Base-by-base conservation (phyloP, 352 stramenopile genomes). In the Thraustotheca clavata region DNA sequence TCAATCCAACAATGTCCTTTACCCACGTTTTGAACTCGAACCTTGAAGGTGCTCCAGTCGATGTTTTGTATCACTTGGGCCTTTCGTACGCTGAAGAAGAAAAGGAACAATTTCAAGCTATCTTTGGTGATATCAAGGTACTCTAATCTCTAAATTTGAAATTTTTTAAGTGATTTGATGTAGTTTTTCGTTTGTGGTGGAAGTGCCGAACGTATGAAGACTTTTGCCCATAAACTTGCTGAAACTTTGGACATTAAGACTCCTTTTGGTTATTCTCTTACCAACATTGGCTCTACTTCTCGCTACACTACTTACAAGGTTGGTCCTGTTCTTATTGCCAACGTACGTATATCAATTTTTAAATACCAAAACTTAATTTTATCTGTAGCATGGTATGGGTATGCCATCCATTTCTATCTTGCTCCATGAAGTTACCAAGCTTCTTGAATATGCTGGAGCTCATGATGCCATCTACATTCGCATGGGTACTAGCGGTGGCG, bases 271-370 rank as follows among this genome's bases (percentile, higher is more conserved):
- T 89, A 89, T 61, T 36, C 69, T 49, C 69, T 89, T 24, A 47
- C 71, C 55, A 76, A 79, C 11, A 87, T 90, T 27, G 79, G 83
- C 43, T 83, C 71, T 39, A 92, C 81, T 26, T 69, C 79, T 20
- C 82, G 83, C 49, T 93, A 91, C 70, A 76, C 76, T 54, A 57
- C 89, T 24, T 93, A 78, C 78, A 93, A 93, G 71, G 83, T 91
- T 33, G 83, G 81, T 7, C 77, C 80, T 2, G 80, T 91, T 68
- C 73, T 93, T 18, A 73, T 90, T 40, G 80, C 77, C 49, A 91
- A 87, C 70, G 49, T 59, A 43, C 49, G 24, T 59, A 2, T 59
- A 2, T 46, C 16, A 18, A 18, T 46, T 18, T n/a, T 18, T n/a
- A 46, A 18, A n/a, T n/a, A n/a, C n/a, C n/a, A n/a, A n/a, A n/a